Evolutionary conservation across 257 asterid species (phyloP).

Genomic region (Nemophila menziesii): DNA sequence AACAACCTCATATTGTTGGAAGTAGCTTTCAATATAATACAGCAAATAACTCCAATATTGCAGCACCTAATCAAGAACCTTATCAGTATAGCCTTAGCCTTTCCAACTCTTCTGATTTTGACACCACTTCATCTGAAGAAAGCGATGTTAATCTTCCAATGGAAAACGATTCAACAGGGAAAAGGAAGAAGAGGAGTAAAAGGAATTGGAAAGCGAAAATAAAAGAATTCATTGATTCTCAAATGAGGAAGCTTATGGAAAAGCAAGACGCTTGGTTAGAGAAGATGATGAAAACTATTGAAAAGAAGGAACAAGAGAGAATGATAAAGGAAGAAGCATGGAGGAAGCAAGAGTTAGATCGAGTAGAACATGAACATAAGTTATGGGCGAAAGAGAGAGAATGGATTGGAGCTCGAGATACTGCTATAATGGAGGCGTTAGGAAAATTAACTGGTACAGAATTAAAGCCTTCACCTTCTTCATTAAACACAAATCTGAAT

Average conservation of each 20-base stretch:
- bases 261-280: slow-evolving; percentile 85
- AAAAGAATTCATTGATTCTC: slow-evolving; percentile 50
- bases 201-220: slow-evolving; percentile 59
- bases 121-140: slow-evolving; percentile 42
- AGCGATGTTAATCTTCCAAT: slow-evolving; percentile 18
- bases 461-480: slow-evolving; percentile 3
- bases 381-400: slow-evolving; percentile 80
- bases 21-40: slow-evolving; percentile 14
- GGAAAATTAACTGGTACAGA: slow-evolving; percentile 36
- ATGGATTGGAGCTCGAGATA: slow-evolving; percentile 76
- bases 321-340: slow-evolving; percentile 59
- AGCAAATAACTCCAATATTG: slow-evolving; percentile 10
- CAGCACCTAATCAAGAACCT: slow-evolving; percentile 29
- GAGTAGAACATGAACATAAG: slow-evolving; percentile 62
- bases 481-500: slow-evolving; percentile 6
- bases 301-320: slow-evolving; percentile 74
- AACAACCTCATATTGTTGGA: slow-evolving; percentile 13
- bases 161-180: slow-evolving; percentile 15
- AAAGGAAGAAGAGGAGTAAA: slow-evolving; percentile 32
- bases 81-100: slow-evolving; percentile 57
- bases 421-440: slow-evolving; percentile 55
- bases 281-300: slow-evolving; percentile 65
- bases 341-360: slow-evolving; percentile 56
- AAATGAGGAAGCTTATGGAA: slow-evolving; percentile 71
- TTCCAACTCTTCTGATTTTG: slow-evolving; percentile 51